These are phyloP conservation scores for Solanum sitiens DNA, from an alignment of 257 asterid species.

Conservation along the genomic window DNA sequence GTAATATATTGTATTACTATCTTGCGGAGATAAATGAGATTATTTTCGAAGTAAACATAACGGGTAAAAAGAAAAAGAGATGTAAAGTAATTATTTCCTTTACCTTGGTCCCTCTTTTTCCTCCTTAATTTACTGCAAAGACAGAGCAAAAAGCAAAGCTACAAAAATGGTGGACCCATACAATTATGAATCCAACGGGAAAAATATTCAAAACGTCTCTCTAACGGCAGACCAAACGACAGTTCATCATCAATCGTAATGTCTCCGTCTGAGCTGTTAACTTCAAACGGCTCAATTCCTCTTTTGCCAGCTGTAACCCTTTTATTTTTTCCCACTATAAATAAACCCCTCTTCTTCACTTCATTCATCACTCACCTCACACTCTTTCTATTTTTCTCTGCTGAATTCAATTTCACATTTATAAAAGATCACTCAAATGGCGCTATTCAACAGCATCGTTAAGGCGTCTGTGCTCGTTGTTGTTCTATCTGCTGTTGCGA, in stretches of 20 bases:
- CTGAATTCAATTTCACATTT: background rate
- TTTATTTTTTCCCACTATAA: background rate
- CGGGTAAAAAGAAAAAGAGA: too few species aligned
- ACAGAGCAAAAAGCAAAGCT: background rate
- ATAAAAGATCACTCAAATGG: conserved; percentile 19
- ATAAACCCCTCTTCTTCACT: background rate
- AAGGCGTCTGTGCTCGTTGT: conserved; percentile 7
- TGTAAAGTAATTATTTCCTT: background rate
- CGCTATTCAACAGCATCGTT: conserved; percentile 23
- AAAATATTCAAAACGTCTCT: background rate
- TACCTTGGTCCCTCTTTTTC: background rate
- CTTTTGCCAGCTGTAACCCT: background rate
- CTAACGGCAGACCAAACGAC: background rate
- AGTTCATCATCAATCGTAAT: background rate
- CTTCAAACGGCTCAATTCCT: background rate
- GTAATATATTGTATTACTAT: too few species aligned
- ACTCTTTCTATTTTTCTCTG: background rate
- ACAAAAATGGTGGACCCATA: background rate
- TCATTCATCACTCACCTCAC: background rate
- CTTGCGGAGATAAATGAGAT: accelerated
- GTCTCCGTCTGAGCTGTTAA: background rate
- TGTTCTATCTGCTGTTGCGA: conserved; percentile 17
- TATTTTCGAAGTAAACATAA: background rate
- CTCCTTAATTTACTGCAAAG: background rate
- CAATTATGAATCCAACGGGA: background rate